phyloP scores from a whole-genome alignment of 331 rosid genomes.

The Quercus tomentella region DNA sequence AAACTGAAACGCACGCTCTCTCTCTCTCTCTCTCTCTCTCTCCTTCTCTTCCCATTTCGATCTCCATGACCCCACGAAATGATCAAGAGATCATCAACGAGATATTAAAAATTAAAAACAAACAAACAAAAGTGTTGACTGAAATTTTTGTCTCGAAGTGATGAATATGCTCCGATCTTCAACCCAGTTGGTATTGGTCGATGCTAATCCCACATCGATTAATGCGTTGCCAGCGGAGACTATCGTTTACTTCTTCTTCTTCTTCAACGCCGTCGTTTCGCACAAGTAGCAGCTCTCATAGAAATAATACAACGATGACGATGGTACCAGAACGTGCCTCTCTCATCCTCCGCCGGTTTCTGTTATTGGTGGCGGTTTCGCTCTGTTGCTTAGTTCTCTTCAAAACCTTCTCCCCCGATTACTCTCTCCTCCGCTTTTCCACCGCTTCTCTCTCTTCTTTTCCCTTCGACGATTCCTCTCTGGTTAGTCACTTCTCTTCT shows the following conservation, averaged over 20 bases:
- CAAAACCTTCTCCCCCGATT: slow-evolving; percentile 41
- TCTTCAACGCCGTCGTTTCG: neutral
- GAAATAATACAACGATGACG: too few relatives aligned
- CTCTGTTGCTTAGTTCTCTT: slow-evolving; percentile 48
- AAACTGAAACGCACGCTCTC: too few relatives aligned
- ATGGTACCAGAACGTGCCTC: neutral
- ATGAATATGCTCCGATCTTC: neutral
- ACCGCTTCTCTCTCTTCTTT: slow-evolving; percentile 26
- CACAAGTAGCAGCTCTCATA: neutral
- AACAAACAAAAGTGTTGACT: too few relatives aligned
- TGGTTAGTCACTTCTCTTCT: slow-evolving; percentile 34
- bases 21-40: too few relatives aligned
- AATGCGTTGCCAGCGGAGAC: slow-evolving; percentile 7
- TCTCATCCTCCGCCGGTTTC: slow-evolving; percentile 1
- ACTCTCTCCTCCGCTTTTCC: slow-evolving; percentile 37
- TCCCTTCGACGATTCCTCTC: slow-evolving; percentile 19
- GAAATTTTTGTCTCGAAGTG: neutral
- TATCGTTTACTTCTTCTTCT: neutral
- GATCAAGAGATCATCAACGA: too few relatives aligned
- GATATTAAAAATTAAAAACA: too few relatives aligned
- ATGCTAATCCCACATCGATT: neutral
- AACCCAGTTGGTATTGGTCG: neutral
- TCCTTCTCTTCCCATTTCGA: too few relatives aligned
- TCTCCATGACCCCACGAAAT: too few relatives aligned
- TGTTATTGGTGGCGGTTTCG: slow-evolving; percentile 46